Base-by-base conservation (phyloP, 179 eudicot genomes). In the Kewa caespitosa region DNA sequence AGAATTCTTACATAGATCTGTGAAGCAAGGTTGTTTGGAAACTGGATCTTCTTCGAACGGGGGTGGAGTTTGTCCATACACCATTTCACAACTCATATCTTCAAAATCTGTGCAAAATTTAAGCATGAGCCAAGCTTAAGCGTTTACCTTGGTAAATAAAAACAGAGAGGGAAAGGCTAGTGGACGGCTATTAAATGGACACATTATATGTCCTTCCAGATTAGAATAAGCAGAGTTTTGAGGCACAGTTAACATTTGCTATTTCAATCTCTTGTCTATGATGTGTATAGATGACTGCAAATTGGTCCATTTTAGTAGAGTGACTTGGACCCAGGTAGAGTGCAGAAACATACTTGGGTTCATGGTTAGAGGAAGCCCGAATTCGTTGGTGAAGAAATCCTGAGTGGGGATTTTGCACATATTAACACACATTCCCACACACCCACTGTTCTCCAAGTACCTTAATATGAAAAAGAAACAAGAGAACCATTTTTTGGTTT, bases 381-480 rank as follows among this genome's bases (percentile, higher is more conserved):
- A 92, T 80, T 94, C 98, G 18, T 87, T 92, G 82, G 97, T 94
- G 96, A 92, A 94, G 87, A 92, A 94, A 70, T 94, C 96, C 87
- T 94, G 98, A 31, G 98, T 94, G 9, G 98, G 98, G 70, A 94
- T 86, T 83, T 94, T 94, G 87, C 98, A 94, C 98, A 94, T 94
- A 74, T 94, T 94, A 30, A 90, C 94, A 52, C 98, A 94, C 98
- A 89, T 89, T 86, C 98, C 98, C 20, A 88, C 96, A 73, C 98
- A 94, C 2, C 97, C 96, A 63, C 96, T 94, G 81, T 92, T 94
- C 87, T 94, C 98, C 84, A 94, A 77, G 88, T 94, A 94, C 88
- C 98, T 93, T 59, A 23, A 46, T 69, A 32, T 32, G 71, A 32
- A 64, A 27, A 69, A 33, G 25, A 33, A 57, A 46, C 71, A 8